Conservation (phyloP, 768 basidiomycete genomes). For the Lepiota brunneoincarnata region DNA sequence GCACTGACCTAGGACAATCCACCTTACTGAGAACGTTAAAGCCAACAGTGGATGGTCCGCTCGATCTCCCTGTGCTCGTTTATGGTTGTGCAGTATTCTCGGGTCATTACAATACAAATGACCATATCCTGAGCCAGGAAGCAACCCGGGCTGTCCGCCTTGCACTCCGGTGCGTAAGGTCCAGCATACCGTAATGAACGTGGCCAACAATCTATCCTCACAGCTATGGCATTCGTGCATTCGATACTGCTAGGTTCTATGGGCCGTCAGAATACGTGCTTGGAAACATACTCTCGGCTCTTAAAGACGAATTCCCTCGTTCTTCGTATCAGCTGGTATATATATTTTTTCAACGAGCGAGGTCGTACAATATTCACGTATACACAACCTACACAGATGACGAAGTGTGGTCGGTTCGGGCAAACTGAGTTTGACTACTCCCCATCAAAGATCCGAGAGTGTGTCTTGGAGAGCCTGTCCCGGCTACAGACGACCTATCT, state of each 20-base stretch:
- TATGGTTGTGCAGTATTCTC: constrained; percentile 76
- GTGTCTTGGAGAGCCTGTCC: constrained; percentile 62
- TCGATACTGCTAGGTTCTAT: constrained; percentile 84
- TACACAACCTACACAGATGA: constrained; percentile 49
- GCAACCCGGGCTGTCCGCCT: constrained; percentile 71
- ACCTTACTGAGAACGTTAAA: constrained; percentile 13
- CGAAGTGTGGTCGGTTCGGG: constrained; percentile 84
- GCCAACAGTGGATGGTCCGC: constrained; percentile 30
- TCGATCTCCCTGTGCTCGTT: constrained; percentile 48
- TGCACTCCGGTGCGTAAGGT: constrained; percentile 60
- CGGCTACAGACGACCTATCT: constrained; percentile 76
- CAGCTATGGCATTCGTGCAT: constrained; percentile 78
- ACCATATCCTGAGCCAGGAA: constrained; percentile 48
- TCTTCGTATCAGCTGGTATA: constrained; percentile 71
- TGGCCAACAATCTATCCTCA: background rate
- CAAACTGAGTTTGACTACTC: constrained; percentile 69
- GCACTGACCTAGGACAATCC: background rate
- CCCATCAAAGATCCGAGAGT: constrained; percentile 59
- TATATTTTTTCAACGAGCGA: background rate
- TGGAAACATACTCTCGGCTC: constrained; percentile 57
- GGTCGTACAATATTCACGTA: background rate
- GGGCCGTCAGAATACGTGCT: constrained; percentile 77
- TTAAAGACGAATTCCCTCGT: constrained; percentile 72
- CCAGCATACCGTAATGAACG: background rate
- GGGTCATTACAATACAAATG: constrained; percentile 60